These are phyloP conservation scores for Stachybotrys chartarum DNA, from an alignment of 2,329 filamentous ascomycete species.

Conservation along the genomic window DNA sequence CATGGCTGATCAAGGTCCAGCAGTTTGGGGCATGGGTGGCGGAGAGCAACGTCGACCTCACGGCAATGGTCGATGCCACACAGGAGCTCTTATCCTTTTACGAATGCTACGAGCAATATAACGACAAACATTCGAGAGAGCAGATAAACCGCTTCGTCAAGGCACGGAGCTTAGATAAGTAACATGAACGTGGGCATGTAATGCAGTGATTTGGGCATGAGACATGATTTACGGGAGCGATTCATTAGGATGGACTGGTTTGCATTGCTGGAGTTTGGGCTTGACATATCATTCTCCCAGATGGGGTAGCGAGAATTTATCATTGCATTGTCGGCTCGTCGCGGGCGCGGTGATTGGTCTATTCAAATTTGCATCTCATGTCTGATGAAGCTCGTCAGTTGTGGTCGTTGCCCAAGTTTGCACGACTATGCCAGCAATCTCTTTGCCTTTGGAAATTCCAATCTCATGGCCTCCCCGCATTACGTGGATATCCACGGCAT, in stretches of 20 bases:
- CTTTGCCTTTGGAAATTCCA: slow-evolving; percentile 52
- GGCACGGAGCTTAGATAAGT: slow-evolving; percentile 48
- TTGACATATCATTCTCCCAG: neutral
- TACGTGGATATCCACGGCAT: slow-evolving; percentile 46
- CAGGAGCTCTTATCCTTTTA: slow-evolving; percentile 91
- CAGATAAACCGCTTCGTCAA: slow-evolving; percentile 54
- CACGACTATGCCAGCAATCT: slow-evolving; percentile 36
- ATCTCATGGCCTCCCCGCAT: slow-evolving; percentile 64
- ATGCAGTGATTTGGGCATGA: neutral
- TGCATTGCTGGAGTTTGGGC: neutral
- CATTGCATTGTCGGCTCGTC: neutral
- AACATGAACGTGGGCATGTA: neutral
- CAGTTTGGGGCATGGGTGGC: slow-evolving; percentile 70
- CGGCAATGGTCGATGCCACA: slow-evolving; percentile 78
- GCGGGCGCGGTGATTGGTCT: neutral
- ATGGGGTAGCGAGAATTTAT: neutral
- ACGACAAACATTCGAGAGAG: slow-evolving; percentile 51
- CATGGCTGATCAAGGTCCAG: slow-evolving; percentile 57
- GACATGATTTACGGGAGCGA: neutral
- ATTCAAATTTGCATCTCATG: neutral
- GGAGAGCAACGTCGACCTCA: slow-evolving; percentile 78
- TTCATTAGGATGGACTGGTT: neutral
- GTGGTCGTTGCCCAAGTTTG: neutral
- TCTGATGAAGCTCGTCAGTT: neutral
- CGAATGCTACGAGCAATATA: slow-evolving; percentile 58